These are phyloP conservation scores for Fraxinus paxiana DNA, from an alignment of 305 asterid species.

Conservation along the genomic window DNA sequence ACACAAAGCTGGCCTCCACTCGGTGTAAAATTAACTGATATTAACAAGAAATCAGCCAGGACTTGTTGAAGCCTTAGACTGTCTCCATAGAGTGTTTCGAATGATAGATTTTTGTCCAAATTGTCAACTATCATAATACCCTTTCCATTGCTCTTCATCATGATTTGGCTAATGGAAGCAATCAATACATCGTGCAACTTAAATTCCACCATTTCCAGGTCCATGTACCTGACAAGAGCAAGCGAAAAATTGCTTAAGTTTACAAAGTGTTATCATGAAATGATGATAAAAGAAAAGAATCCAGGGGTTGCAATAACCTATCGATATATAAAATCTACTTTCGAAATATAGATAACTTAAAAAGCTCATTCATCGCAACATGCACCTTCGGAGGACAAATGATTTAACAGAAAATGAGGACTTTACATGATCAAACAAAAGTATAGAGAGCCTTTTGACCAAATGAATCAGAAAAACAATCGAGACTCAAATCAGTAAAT, in stretches of 20 bases:
- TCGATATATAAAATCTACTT: neutral
- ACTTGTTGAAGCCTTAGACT: slow-evolving; percentile 84
- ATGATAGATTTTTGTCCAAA: slow-evolving; percentile 40
- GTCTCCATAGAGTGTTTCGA: slow-evolving; percentile 69
- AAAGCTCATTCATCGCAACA: neutral
- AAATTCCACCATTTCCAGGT: slow-evolving; percentile 85
- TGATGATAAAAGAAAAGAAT: neutral
- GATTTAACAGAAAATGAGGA: neutral
- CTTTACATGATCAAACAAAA: neutral
- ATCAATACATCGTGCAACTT: slow-evolving; percentile 69
- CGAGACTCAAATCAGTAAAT: neutral
- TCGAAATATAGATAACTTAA: neutral
- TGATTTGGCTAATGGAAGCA: slow-evolving; percentile 78
- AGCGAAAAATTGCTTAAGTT: neutral
- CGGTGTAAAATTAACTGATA: slow-evolving; percentile 58
- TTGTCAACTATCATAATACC: slow-evolving; percentile 54
- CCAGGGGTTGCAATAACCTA: neutral
- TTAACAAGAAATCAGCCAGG: slow-evolving; percentile 60
- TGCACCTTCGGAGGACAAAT: neutral
- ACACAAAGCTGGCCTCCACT: slow-evolving; percentile 63
- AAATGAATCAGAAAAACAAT: neutral
- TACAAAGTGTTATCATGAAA: neutral
- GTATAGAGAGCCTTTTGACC: neutral
- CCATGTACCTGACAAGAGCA: slow-evolving; percentile 55
- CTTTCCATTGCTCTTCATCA: slow-evolving; percentile 76